Conservation (phyloP, 192 early-diverging fungal species). For the Ambispora gerdemannii region DNA sequence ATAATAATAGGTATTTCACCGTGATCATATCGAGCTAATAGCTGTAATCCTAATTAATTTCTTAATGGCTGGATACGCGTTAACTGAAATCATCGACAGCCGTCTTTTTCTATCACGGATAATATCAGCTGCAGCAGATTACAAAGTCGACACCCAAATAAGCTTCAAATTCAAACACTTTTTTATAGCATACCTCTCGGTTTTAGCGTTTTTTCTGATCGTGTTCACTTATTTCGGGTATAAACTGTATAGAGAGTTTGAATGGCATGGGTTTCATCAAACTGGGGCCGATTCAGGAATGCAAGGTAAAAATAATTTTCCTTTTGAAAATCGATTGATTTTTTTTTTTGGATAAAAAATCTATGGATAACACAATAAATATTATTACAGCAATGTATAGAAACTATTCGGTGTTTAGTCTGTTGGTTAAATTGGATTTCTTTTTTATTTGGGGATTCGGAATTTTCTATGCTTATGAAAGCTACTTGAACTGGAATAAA, state of each 20-base stretch:
- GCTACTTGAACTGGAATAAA: neutral
- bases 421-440: neutral
- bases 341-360: neutral
- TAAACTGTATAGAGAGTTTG: slow-evolving; percentile 5
- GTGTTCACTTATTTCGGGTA: neutral
- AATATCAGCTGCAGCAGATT: neutral
- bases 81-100: neutral
- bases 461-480: neutral
- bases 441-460: slow-evolving; percentile 4
- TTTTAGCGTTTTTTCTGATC: neutral
- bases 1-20: neutral
- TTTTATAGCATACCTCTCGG: neutral
- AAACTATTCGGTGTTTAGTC: neutral
- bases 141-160: neutral
- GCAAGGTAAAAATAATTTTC: slow-evolving; percentile 1
- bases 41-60: neutral
- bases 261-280: neutral
- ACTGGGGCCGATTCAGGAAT: neutral
- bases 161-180: neutral
- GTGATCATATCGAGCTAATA: neutral
- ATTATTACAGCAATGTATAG: neutral
- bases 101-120: neutral
- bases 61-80: neutral
- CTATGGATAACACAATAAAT: neutral
- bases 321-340: neutral